Evolutionary conservation across 2,329 filamentous ascomycete genomes (phyloP).

Genomic region (Venturia nashicola): DNA sequence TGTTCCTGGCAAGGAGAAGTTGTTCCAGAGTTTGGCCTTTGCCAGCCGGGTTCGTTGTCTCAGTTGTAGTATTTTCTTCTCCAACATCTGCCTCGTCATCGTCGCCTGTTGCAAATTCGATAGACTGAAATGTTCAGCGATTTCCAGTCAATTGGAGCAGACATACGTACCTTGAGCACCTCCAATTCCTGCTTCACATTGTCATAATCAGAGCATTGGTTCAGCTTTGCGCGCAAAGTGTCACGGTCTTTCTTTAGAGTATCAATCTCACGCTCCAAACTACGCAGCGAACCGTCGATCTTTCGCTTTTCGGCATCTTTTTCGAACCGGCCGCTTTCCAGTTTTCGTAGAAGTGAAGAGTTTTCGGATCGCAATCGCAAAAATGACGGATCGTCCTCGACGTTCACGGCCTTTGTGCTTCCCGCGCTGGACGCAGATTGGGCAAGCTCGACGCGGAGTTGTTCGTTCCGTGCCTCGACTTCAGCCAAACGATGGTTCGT

Average conservation of each 20-base stretch:
- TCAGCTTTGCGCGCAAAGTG: conserved; percentile 63
- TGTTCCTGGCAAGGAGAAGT: conserved; percentile 82
- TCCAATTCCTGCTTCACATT: conserved; percentile 93
- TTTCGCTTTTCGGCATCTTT: conserved; percentile 69
- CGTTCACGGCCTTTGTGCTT: conserved; percentile 38
- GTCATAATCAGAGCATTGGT: conserved; percentile 88
- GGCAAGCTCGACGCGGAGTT: conserved; percentile 78
- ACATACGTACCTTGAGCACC: conserved; percentile 57
- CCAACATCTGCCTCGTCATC: conserved; percentile 48
- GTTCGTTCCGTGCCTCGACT: conserved; percentile 87
- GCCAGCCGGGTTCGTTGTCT: conserved; percentile 35
- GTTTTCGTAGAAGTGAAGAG: conserved; percentile 75
- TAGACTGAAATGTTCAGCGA: conserved; percentile 43
- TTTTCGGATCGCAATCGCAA: conserved; percentile 87
- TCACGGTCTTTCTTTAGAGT: conserved; percentile 73
- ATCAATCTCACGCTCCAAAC: conserved; percentile 66
- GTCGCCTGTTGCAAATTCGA: conserved; percentile 87
- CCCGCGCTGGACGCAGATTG: conserved; percentile 64
- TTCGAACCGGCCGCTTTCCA: conserved; percentile 74
- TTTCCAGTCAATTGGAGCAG: neutral
- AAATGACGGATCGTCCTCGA: conserved; percentile 84
- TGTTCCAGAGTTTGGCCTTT: conserved; percentile 75
- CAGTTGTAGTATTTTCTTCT: conserved; percentile 21
- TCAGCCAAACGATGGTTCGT: conserved; percentile 80
- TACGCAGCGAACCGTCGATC: conserved; percentile 61